phyloP scores from a whole-genome alignment of 1,284 basidiomycete species.

The Veloboletus limbatus region DNA sequence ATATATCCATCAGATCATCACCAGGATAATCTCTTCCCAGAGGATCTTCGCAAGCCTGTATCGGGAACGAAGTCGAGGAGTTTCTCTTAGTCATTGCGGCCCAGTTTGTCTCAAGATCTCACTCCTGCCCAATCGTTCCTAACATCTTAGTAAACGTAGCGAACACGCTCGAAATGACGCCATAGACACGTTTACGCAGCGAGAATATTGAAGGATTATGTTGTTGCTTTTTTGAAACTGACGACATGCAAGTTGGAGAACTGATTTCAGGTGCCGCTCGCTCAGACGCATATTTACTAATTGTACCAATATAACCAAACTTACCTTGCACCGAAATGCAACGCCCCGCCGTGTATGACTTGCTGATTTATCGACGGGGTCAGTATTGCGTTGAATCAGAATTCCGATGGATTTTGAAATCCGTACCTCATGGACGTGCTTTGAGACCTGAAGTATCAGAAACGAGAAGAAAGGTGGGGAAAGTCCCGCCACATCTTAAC shows the following conservation, averaged over 20 bases:
- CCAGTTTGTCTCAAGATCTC: neutral
- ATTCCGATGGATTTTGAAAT: neutral
- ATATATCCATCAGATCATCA: neutral
- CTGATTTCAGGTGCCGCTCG: neutral
- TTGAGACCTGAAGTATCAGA: conserved; percentile 9
- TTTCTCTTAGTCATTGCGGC: neutral
- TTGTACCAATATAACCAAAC: neutral
- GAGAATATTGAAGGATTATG: neutral
- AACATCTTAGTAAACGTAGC: neutral
- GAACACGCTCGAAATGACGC: neutral
- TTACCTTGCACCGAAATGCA: neutral
- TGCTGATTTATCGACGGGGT: neutral
- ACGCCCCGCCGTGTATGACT: neutral
- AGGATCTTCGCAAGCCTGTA: conserved; percentile 3
- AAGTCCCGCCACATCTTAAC: neutral
- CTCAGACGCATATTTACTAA: neutral
- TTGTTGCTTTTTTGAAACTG: neutral
- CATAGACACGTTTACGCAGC: neutral
- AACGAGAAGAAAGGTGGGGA: conserved; percentile 4
- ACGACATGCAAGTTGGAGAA: conserved; percentile 1
- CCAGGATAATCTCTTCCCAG: conserved; percentile 1
- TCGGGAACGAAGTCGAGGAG: neutral
- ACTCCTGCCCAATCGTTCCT: conserved; percentile 1
- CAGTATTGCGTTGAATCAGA: neutral
- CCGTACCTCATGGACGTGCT: conserved; percentile 7